Base-by-base conservation (phyloP, 352 stramenopile species). In the Globisporangium perplexum region DNA sequence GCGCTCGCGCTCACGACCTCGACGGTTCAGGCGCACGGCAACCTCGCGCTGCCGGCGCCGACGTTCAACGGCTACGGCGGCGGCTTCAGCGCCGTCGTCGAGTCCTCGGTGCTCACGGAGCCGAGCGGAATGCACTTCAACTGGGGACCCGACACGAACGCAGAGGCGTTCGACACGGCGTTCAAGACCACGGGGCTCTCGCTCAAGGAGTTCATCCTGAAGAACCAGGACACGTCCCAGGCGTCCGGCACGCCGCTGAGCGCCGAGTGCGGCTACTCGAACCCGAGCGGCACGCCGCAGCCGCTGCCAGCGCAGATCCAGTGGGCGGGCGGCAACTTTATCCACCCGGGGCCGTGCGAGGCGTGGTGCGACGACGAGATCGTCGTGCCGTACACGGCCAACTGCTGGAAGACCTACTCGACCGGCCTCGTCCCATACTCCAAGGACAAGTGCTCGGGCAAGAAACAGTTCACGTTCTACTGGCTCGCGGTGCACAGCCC, bases 391-490 rank as follows among this genome's bases (percentile, higher is more conserved):
- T 61, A 49, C 38, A 60, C 47, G 0, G 59, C 35, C 10, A 56
- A 65, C 31, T 65, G 59, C 59, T 45, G 49, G 23, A 36, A 35
- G 26, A 49, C 23, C 15, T 57, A 57, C 31, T 12, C n/a, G 12
- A 26, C 41, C 30, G 53, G 52, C 22, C n/a, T 6, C 7, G 35
- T 65, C 30, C 52, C 59, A 7, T 61, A 61, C 59, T 17, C 44
- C n/a, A 59, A 57, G 23, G 47, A 39, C 33, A 53, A 48, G 47
- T 66, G 59, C 15, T 28, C 39, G 2, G 59, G 59, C 30, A 54
- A 59, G 43, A 54, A 53, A n/a, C 53, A 44, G n/a, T 39, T 65
- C 35, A 52, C 46, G 26, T 61, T 65, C 52, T 48, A 61, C 36
- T 65, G 59, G 59, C 36, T 61, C 28, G 53, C 52, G 23, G 18